Percentiles rank a stretch among this genome's conserved stretches.
Conservation (phyloP, 2,329 filamentous ascomycete genomes). For the Teratosphaeriaceae sp. region DNA sequence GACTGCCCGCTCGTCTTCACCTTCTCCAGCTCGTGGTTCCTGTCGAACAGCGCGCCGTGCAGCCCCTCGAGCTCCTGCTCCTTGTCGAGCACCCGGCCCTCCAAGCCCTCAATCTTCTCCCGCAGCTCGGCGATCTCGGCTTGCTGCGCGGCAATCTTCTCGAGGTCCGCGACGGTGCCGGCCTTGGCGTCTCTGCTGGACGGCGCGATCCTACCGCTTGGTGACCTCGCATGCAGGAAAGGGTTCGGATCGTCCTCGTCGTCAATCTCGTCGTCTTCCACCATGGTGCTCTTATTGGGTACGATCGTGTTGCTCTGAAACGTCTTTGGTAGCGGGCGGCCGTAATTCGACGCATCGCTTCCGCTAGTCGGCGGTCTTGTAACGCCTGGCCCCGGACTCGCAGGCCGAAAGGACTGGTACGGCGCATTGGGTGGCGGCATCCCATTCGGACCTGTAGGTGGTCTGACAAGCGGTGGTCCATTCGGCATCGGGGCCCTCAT, state of each 20-base stretch:
- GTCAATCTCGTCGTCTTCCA: slow-evolving; percentile 77
- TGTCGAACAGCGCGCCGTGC: slow-evolving; percentile 1
- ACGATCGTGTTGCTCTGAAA: slow-evolving; percentile 87
- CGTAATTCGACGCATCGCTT: slow-evolving; percentile 35
- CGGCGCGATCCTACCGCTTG: slow-evolving; percentile 9
- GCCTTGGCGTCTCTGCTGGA: slow-evolving; percentile 35
- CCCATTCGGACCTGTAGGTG: slow-evolving; percentile 19
- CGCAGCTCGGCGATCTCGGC: slow-evolving; percentile 67
- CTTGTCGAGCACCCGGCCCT: slow-evolving; percentile 1
- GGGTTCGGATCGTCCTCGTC: slow-evolving; percentile 39
- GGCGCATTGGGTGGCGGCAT: slow-evolving; percentile 13
- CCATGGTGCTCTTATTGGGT: slow-evolving; percentile 95
- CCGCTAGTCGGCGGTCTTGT: slow-evolving; percentile 39
- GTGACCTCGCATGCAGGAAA: slow-evolving; percentile 21
- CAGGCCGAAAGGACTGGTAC: slow-evolving; percentile 26
- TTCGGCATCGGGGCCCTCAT: slow-evolving; percentile 21
- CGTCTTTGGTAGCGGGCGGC: slow-evolving; percentile 75
- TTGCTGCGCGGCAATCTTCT: slow-evolving; percentile 75
- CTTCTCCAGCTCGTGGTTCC: slow-evolving; percentile 9
- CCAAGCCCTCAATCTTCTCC: slow-evolving; percentile 56
- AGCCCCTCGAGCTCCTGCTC: slow-evolving; percentile 5
- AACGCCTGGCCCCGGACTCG: slow-evolving; percentile 42
- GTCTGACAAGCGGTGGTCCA: slow-evolving; percentile 13
- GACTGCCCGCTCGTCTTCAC: slow-evolving; percentile 4
- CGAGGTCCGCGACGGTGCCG: slow-evolving; percentile 48